Evolutionary conservation across 768 basidiomycete species (phyloP).

Genomic region (Boletus vermiculosoides): DNA sequence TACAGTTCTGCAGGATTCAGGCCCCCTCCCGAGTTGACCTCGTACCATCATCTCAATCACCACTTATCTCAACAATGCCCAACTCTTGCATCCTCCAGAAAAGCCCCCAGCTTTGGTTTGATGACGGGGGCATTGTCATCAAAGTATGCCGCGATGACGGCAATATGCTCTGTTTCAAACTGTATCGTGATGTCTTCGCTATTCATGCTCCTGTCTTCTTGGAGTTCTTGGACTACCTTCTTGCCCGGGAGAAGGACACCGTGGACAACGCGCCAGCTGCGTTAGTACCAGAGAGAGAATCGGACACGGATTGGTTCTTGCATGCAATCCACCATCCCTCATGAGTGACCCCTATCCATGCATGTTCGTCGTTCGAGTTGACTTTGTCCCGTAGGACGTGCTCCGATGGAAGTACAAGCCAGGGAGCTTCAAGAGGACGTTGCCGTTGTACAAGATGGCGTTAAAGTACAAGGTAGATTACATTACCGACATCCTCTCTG

Average conservation of each 20-base stretch:
- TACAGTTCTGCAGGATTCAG: neutral
- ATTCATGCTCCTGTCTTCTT: neutral
- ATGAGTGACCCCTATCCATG: neutral
- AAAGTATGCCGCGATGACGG: neutral
- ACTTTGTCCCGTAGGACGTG: neutral
- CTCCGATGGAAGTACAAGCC: neutral
- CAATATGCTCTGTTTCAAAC: neutral
- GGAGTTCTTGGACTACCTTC: neutral
- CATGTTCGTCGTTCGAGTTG: neutral
- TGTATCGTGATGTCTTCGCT: neutral
- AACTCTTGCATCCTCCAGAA: neutral
- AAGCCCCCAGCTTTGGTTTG: neutral
- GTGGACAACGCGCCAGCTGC: neutral
- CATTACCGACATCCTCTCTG: neutral
- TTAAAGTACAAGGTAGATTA: neutral
- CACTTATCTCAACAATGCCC: neutral
- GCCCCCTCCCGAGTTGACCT: neutral
- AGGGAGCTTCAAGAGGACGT: neutral
- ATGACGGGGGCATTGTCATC: neutral
- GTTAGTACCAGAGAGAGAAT: neutral
- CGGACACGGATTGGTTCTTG: neutral
- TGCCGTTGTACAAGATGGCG: neutral
- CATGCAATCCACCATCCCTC: neutral
- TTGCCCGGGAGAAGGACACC: neutral
- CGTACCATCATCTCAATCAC: neutral